Conservation (phyloP, 2,329 filamentous ascomycete species). For the Penicillium palitans region DNA sequence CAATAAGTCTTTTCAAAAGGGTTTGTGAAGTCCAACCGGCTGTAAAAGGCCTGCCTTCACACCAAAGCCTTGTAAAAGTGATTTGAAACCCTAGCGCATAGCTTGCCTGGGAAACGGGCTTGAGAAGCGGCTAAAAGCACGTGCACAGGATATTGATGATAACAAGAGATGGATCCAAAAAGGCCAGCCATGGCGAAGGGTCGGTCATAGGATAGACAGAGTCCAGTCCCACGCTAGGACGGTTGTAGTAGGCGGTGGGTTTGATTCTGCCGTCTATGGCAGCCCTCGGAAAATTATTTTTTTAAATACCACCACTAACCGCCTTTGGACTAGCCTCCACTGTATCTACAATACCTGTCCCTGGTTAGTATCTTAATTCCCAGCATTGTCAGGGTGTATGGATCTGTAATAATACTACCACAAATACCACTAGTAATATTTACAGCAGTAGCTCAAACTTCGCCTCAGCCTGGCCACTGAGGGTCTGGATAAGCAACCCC, state of each 20-base stretch:
- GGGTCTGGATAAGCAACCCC: slow-evolving; percentile 21
- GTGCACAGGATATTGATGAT: slow-evolving; percentile 4
- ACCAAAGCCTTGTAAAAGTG: slow-evolving; percentile 31
- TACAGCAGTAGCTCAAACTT: background rate
- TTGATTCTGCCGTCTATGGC: background rate
- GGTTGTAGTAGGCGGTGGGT: slow-evolving; percentile 29
- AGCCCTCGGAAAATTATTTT: background rate
- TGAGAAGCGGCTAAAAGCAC: background rate
- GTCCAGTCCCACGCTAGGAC: slow-evolving; percentile 22
- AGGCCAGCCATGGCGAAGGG: background rate
- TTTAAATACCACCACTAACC: no score
- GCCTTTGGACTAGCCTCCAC: no score
- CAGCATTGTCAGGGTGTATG: background rate
- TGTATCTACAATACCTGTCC: background rate
- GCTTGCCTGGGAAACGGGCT: slow-evolving; percentile 3
- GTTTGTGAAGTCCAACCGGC: slow-evolving; percentile 47
- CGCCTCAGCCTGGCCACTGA: background rate
- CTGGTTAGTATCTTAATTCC: rapidly evolving
- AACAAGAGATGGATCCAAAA: slow-evolving; percentile 14
- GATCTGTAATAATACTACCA: background rate
- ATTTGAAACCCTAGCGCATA: slow-evolving; percentile 22
- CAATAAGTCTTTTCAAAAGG: slow-evolving; percentile 26
- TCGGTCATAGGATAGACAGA: background rate
- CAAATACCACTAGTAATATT: background rate
- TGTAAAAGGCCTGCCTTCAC: slow-evolving; percentile 36